A percentile compares a stretch with the other conserved stretches of the same genome.
Conservation (phyloP, 2,329 filamentous ascomycete species). For the Ceratocystis ficicola region DNA sequence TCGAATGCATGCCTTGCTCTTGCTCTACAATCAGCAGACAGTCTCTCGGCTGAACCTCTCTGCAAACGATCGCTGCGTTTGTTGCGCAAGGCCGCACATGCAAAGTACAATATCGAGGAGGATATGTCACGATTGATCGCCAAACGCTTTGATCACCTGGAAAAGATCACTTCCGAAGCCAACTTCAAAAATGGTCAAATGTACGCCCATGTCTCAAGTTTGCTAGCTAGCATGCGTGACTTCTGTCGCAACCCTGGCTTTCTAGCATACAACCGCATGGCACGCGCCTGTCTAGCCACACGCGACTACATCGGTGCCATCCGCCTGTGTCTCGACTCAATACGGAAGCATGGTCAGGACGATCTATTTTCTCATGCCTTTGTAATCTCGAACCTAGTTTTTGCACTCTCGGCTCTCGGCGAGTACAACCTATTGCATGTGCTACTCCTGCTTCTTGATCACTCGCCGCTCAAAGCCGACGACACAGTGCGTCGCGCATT, state of each 20-base stretch:
- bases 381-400: constrained; percentile 17
- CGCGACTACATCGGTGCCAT: constrained; percentile 20
- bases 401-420: constrained; percentile 18
- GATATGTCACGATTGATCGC: constrained; percentile 14
- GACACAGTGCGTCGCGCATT: constrained; percentile 12
- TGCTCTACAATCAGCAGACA: constrained; percentile 18
- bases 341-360: constrained; percentile 11
- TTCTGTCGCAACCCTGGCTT: constrained; percentile 15
- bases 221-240: constrained; percentile 4
- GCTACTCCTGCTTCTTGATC: constrained; percentile 11
- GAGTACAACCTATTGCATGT: constrained; percentile 18
- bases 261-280: constrained; percentile 18
- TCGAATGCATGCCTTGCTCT: constrained; percentile 16
- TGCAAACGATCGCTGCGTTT: constrained; percentile 5
- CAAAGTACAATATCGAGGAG: constrained; percentile 18
- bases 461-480: constrained; percentile 8
- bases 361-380: constrained; percentile 16
- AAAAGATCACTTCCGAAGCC: not conserved
- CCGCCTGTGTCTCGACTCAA: constrained; percentile 10
- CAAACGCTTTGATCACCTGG: constrained; percentile 12
- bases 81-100: constrained; percentile 10
- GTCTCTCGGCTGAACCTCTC: not conserved
- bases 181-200: constrained; percentile 14
- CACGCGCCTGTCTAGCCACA: constrained; percentile 17
- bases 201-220: constrained; percentile 9